These are phyloP conservation scores for Cladochytrium tenue DNA, from an alignment of 371 early-diverging fungal genomes.

Conservation along the genomic window DNA sequence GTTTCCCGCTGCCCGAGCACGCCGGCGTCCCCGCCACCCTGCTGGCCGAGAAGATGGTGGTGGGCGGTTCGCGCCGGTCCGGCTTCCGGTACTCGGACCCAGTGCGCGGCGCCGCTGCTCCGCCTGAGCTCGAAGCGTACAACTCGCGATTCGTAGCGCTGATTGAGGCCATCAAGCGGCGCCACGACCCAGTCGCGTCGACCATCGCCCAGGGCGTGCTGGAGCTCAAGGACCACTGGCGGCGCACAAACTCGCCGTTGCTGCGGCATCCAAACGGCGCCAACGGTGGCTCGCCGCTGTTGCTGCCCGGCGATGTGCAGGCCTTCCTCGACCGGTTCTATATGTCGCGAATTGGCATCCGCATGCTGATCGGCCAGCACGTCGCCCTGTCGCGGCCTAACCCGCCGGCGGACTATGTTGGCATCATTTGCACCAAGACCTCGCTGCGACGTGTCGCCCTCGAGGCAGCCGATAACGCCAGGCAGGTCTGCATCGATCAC, in stretches of 20 bases:
- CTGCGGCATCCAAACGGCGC: slow-evolving; percentile 1
- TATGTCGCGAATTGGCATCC: slow-evolving; percentile 95
- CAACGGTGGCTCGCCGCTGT: slow-evolving; percentile 17
- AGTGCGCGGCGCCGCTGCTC: slow-evolving; percentile 34
- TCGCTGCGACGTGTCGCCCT: slow-evolving; percentile 59
- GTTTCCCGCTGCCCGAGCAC: slow-evolving; percentile 66
- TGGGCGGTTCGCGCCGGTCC: background rate
- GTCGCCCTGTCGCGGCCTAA: slow-evolving; percentile 33
- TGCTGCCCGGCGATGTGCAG: slow-evolving; percentile 79
- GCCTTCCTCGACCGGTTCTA: slow-evolving; percentile 95
- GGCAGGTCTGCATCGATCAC: slow-evolving; percentile 88
- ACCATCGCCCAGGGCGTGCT: slow-evolving; percentile 90
- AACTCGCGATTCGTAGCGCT: slow-evolving; percentile 79
- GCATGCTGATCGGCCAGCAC: slow-evolving; percentile 86
- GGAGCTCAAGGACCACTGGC: slow-evolving; percentile 80
- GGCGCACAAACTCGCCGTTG: slow-evolving; percentile 42
- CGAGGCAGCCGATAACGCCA: slow-evolving; percentile 91
- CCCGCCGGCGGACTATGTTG: slow-evolving; percentile 75
- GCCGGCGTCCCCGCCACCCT: slow-evolving; percentile 31
- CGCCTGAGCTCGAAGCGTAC: slow-evolving; percentile 68
- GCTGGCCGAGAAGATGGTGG: slow-evolving; percentile 11
- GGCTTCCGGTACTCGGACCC: slow-evolving; percentile 57
- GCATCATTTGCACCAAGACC: slow-evolving; percentile 92
- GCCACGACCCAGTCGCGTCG: slow-evolving; percentile 93
- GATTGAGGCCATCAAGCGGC: slow-evolving; percentile 85